Conservation (phyloP, 2,329 filamentous ascomycete species). For the Aureobasidium pullulans region DNA sequence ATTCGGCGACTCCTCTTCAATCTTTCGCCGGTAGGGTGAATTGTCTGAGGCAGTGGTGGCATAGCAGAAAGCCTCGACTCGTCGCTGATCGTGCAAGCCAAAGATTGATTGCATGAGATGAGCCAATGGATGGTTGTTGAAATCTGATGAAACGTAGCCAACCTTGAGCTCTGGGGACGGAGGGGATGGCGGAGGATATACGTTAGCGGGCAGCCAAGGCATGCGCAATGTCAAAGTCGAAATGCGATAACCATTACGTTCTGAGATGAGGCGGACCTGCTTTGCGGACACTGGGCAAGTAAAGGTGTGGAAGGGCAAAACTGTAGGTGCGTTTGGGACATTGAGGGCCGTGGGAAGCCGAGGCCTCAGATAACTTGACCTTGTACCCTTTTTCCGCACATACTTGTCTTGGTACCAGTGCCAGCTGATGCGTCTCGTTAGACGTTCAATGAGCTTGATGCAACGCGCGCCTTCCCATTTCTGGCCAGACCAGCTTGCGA, state of each 20-base stretch:
- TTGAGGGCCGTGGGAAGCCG: slow-evolving; percentile 65
- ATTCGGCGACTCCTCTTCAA: slow-evolving; percentile 83
- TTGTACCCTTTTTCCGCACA: slow-evolving; percentile 49
- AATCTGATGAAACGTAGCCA: slow-evolving; percentile 95
- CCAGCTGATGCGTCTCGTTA: slow-evolving; percentile 68
- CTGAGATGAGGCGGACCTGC: slow-evolving; percentile 88
- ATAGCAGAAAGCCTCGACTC: slow-evolving; percentile 85
- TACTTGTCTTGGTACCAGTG: slow-evolving; percentile 84
- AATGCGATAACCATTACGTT: slow-evolving; percentile 87
- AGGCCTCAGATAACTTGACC: slow-evolving; percentile 61
- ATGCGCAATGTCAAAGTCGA: slow-evolving; percentile 81
- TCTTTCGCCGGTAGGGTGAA: slow-evolving; percentile 83
- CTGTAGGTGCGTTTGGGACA: slow-evolving; percentile 82
- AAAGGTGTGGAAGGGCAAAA: slow-evolving; percentile 95
- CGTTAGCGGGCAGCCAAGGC: slow-evolving; percentile 73
- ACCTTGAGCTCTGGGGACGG: slow-evolving; percentile 80
- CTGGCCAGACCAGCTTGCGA: slow-evolving; percentile 56
- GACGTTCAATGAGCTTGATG: slow-evolving; percentile 75
- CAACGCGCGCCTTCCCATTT: slow-evolving; percentile 85
- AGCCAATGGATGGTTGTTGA: slow-evolving; percentile 95
- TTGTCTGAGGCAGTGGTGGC: slow-evolving; percentile 88
- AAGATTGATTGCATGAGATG: slow-evolving; percentile 99
- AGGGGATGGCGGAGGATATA: slow-evolving; percentile 78
- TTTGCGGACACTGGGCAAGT: slow-evolving; percentile 87
- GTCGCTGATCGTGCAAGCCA: slow-evolving; percentile 68